Evolutionary conservation across 768 basidiomycete species (phyloP).

Genomic region (Trichaptum fuscoviolaceum): DNA sequence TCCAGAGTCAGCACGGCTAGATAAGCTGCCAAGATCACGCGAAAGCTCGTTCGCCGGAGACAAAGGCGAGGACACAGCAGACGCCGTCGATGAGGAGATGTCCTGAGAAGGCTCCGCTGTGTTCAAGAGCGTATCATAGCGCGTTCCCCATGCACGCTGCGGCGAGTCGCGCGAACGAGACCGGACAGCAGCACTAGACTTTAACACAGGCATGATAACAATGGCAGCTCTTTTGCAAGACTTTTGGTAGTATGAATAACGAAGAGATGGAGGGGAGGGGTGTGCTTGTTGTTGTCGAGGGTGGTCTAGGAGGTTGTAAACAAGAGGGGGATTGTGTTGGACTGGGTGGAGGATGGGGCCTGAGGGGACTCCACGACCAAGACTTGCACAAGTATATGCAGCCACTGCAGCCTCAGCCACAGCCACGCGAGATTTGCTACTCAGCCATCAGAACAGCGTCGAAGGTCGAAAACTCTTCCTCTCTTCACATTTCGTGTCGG

Average conservation of each 20-base stretch:
- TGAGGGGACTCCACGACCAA: not conserved
- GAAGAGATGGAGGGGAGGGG: not conserved
- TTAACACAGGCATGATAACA: not conserved
- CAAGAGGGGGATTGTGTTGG: not conserved
- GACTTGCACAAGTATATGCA: not conserved
- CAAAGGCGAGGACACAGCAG: slow-evolving; percentile 11
- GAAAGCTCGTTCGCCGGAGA: slow-evolving; percentile 14
- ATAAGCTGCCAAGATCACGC: slow-evolving; percentile 21
- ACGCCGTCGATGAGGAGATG: slow-evolving; percentile 21
- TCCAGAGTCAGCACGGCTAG: slow-evolving; percentile 24
- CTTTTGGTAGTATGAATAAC: not conserved
- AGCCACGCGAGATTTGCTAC: not conserved
- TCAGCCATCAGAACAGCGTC: not conserved
- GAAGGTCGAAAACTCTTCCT: not conserved
- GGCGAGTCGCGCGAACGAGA: slow-evolving; percentile 15
- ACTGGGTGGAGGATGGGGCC: not conserved
- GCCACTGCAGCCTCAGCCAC: not conserved
- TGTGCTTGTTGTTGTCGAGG: not conserved
- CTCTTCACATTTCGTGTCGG: not conserved
- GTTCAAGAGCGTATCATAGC: slow-evolving; percentile 59
- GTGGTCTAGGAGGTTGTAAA: not conserved
- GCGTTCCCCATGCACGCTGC: slow-evolving; percentile 62
- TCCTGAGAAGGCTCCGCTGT: slow-evolving; percentile 41
- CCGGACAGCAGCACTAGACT: not conserved
- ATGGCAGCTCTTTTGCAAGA: not conserved